Evolutionary conservation across 2,329 filamentous ascomycete species (phyloP).

Genomic region (Whalleya microplaca): DNA sequence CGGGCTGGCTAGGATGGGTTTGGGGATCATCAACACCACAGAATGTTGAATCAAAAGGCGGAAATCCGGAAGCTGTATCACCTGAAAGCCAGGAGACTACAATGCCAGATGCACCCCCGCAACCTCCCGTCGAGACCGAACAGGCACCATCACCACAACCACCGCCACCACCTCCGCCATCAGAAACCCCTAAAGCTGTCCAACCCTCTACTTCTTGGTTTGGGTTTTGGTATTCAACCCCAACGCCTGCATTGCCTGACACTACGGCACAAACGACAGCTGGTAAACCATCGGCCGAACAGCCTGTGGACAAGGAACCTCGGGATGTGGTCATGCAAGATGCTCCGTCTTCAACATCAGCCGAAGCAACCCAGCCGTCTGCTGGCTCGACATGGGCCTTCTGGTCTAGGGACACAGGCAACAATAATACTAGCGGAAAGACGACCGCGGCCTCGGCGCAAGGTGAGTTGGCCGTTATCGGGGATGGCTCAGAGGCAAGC

Average conservation of each 20-base stretch:
- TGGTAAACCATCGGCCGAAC: conserved; percentile 24
- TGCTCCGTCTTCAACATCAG: conserved; percentile 36
- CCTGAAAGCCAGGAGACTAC: conserved; percentile 26
- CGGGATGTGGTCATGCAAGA: conserved; percentile 51
- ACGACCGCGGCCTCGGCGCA: conserved; percentile 40
- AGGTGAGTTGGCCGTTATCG: conserved; percentile 61
- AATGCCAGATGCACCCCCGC: conserved; percentile 20
- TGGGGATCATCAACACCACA: conserved; percentile 34
- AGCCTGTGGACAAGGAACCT: conserved; percentile 35
- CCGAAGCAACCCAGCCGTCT: conserved; percentile 42
- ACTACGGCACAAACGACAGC: conserved; percentile 11
- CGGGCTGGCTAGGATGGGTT: conserved; percentile 62
- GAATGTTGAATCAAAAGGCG: conserved; percentile 9
- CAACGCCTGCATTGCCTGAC: conserved; percentile 16
- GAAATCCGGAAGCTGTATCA: conserved; percentile 17
- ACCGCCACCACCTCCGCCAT: too few relatives aligned
- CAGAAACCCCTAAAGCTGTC: conserved; percentile 25
- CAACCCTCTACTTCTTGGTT: conserved; percentile 41
- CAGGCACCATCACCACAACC: too few relatives aligned
- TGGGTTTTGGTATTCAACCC: conserved; percentile 38
- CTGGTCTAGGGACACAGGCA: conserved; percentile 67
- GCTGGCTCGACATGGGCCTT: conserved; percentile 77
- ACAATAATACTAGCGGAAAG: conserved; percentile 41
- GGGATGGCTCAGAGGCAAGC: conserved; percentile 60
- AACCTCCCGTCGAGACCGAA: conserved; percentile 15